Conservation (phyloP, 2,329 filamentous ascomycete genomes). For the Colletotrichum tanaceti region DNA sequence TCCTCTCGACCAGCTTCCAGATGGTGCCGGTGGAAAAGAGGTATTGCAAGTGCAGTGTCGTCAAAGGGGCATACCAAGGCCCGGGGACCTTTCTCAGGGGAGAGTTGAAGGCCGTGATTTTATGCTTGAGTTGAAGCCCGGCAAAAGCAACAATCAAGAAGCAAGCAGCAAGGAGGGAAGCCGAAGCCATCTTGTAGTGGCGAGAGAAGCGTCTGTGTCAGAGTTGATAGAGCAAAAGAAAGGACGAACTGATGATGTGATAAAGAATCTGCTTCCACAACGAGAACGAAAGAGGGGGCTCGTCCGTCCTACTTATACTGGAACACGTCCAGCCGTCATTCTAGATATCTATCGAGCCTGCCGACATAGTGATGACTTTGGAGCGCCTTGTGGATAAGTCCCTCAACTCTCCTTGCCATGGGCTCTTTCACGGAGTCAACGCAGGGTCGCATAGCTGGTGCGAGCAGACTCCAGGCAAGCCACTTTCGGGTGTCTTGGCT, state of each 20-base stretch:
- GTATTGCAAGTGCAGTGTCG: conserved; percentile 42
- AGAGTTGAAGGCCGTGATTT: conserved; percentile 29
- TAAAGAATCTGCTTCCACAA: not conserved
- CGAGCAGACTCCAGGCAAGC: conserved; percentile 1
- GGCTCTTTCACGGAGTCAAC: not conserved
- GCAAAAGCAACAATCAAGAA: conserved; percentile 12
- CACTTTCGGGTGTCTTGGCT: not conserved
- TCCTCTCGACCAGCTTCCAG: conserved; percentile 42
- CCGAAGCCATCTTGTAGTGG: conserved; percentile 11
- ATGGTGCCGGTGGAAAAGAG: conserved; percentile 43
- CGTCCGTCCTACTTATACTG: not conserved
- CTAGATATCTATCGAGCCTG: not conserved
- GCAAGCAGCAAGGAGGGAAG: conserved; percentile 20
- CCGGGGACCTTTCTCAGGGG: conserved; percentile 37
- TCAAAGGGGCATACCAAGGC: conserved; percentile 43
- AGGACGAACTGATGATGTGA: not conserved
- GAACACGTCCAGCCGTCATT: not conserved
- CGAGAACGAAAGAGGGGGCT: not conserved
- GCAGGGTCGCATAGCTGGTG: not conserved
- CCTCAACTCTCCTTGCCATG: not conserved
- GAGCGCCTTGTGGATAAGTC: not conserved
- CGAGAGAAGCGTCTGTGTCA: not conserved
- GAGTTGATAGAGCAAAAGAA: not conserved
- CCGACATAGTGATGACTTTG: not conserved
- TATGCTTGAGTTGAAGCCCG: conserved; percentile 24